Evolutionary conservation across 129 eudicot genomes (phyloP), one percentile per base, ranked within the genome.

Genomic region (Smallanthus sonchifolius): DNA sequence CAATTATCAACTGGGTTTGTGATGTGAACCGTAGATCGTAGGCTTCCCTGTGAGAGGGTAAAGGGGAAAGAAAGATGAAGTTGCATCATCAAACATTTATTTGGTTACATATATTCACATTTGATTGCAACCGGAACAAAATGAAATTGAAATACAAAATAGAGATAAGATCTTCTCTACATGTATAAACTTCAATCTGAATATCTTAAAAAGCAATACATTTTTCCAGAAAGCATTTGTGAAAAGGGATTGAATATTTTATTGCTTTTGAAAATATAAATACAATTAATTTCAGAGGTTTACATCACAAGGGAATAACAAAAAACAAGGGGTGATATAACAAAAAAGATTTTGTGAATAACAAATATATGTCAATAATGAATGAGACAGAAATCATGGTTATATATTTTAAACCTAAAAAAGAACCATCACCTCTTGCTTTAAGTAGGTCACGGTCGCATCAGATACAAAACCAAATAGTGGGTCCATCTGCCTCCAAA

Each of bases 401-500:
- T 4, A 38, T 38, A 40, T 34, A 39, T 72, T 20, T 71, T 7
- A 44, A 65, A 17, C 66, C 17, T 14, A 66, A 82, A 36, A 24
- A 51, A 68, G 59, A 69, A 59, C 67, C 36, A 17, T 56, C 65
- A 73, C 96, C 96, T 91, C 89, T 69, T 88, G 84, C 81, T 85
- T 86, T 78, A 88, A 45, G 82, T 65, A 83, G 70, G 82, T 72
- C 69, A 86, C 67, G 67, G 85, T 86, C 32, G 56, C 49, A 73
- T 88, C 96, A 68, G 97, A 88, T 71, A 91, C 56, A 71, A 84
- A 86, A 48, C 87, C 75, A 62, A 88, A 88, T 39, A 82, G 75
- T 24, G 86, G 87, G 78, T 91, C 97, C 89, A 88, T 88, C 64
- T 81, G 83, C 90, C 84, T 85, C 97, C 97, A 91, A 65, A 88